Evolutionary conservation across 306 rosid genomes (phyloP), one percentile per base, ranked within the genome.

Genomic region (Carpinus fangiana): DNA sequence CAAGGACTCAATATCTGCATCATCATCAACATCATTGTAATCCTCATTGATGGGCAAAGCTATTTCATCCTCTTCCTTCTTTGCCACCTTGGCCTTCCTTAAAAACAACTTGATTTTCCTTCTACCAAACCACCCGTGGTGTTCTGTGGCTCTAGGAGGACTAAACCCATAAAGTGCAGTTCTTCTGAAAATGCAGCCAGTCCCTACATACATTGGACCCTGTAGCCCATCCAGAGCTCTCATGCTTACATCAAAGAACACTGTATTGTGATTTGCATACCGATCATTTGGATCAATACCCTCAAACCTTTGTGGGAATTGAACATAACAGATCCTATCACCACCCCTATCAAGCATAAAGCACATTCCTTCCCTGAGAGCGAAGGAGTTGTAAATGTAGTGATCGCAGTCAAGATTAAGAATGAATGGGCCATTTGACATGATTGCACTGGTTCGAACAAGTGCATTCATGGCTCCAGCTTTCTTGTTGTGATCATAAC

Each of bases 391-490:
- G 84, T 90, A 83, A 55, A 93, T 80, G 80, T 93, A 93, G 78
- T 93, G 97, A 82, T 93, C 97, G 75, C 97, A 93, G 65, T 93
- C 97, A 16, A 93, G 96, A 79, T 93, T 93, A 69, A 93, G 88
- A 77, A 93, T 81, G 81, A 93, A 93, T 9, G 97, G 97, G 8
- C 97, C 96, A 80, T 93, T 93, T 14, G 97, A 93, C 97, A 93
- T 92, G 79, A 93, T 84, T 55, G 97, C 96, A 7, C 93, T 93
- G 26, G 97, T 90, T 38, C 97, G 88, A 61, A 93, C 96, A 31
- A 93, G 89, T 26, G 97, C 90, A 66, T 93, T 93, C 97, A 93
- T 93, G 13, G 97, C 97, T 50, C 97, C 97, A 0, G 97, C 97
- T 75, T 92, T 92, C 91, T 93, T 93, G 71, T 93, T 93, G 84